Base-by-base conservation (phyloP, 2,329 filamentous ascomycete species). In the Cordyceps pruinosa region DNA sequence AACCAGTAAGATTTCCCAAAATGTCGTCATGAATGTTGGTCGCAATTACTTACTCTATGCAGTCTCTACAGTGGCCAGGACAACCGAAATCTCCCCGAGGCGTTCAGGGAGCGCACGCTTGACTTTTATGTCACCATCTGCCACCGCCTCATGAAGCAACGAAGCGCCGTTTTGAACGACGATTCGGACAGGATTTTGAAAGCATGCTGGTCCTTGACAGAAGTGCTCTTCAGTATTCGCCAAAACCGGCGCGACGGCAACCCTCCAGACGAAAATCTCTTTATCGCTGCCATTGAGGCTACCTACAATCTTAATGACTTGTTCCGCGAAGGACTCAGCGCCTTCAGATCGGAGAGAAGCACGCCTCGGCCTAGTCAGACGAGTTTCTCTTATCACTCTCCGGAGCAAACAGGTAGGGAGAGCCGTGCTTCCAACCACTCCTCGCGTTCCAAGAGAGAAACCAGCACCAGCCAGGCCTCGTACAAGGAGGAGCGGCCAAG, bases 121-220 rank as follows among this genome's bases (percentile, higher is more conserved):
- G 93, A 97, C 66, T 97, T 97, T 65, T 97, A 97, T 66, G 88
- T 96, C 63, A 96, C 93, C 0, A 72, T 97, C 3, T 97, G 93
- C 66, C 93, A 97, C 70, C 85, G 93, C 39, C 74, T 97, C n/a
- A 97, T 97, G 91, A 97, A 96, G 70, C 90, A 96, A 70, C 83
- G 89, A 58, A 88, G 83, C 54, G n/a, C n/a, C n/a, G 87, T 89
- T 28, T 72, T 92, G 2, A 86, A 85, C 0, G 86, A 88, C 61
- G 90, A 96, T 66, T 93, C 90, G 0, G 91, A 96, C 69, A 86
- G 89, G 7, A 78, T 97, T 4, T 79, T 97, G 4, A 82, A 87
- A 56, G 89, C 91, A 23, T 96, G 92, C 68, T 97, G 93, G 93
- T 83, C 86, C 3, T 74, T 97, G 13, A 90, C 92, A 8, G 92